Percentiles rank a stretch among this genome's conserved stretches.
Conservation (phyloP, 78 protist species). For the Chrysochromulina tobinii region DNA sequence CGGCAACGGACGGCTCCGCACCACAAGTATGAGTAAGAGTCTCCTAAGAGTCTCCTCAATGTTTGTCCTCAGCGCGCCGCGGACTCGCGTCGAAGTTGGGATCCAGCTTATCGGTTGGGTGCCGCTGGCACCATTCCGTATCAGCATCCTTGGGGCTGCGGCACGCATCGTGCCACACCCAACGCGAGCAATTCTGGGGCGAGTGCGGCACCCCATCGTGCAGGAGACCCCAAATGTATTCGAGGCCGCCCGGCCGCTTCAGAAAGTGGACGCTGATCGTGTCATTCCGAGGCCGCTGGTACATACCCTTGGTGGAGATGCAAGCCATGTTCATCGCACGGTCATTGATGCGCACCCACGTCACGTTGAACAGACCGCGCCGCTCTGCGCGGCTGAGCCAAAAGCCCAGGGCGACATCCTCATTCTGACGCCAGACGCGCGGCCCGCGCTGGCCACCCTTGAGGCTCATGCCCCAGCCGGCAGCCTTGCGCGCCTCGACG, state of each 20-base stretch:
- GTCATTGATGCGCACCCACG: background rate
- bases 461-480: background rate
- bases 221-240: background rate
- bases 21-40: too few species aligned
- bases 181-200: background rate
- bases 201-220: background rate
- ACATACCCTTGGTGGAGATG: conserved; percentile 1
- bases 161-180: background rate
- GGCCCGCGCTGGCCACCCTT: background rate
- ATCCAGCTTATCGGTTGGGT: too few species aligned
- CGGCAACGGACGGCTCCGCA: too few species aligned
- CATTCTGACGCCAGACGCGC: background rate
- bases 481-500: background rate
- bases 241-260: background rate
- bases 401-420: background rate
- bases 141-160: too few species aligned
- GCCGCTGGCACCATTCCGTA: too few species aligned
- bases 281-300: background rate
- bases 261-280: background rate
- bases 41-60: too few species aligned
- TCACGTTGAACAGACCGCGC: background rate
- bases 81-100: too few species aligned
- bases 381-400: background rate
- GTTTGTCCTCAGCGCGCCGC: too few species aligned
- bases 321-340: background rate